A percentile compares a stretch with the other conserved stretches of the same genome.
phyloP scores from a whole-genome alignment of 2,329 filamentous ascomycete genomes.

The Fusarium piperis region DNA sequence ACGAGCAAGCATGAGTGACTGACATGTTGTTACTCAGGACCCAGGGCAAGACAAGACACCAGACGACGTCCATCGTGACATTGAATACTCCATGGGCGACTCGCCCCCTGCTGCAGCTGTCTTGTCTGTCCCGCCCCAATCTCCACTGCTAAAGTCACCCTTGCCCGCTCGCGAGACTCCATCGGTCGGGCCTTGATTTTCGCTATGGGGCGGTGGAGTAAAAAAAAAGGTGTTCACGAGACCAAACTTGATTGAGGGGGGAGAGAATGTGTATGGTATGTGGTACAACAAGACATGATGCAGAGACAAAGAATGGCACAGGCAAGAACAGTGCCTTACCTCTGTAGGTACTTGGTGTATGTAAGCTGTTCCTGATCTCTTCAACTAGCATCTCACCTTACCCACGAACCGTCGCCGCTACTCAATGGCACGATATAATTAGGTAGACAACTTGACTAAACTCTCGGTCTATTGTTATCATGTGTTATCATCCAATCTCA shows the following conservation, averaged over 20 bases:
- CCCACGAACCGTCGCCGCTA: background rate
- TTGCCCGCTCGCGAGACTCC: conserved; percentile 1
- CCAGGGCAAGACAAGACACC: background rate
- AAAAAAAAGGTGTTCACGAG: conserved; percentile 22
- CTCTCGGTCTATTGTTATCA: background rate
- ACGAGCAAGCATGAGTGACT: background rate
- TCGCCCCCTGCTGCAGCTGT: conserved; percentile 13
- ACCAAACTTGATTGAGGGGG: conserved; percentile 13
- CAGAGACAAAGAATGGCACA: too few relatives aligned
- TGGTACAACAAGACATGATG: background rate
- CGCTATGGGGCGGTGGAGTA: conserved; percentile 21
- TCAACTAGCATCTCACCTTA: background rate
- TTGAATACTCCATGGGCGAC: background rate
- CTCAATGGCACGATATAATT: background rate
- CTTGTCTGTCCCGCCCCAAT: conserved; percentile 3
- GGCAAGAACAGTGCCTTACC: too few relatives aligned
- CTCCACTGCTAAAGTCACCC: conserved; percentile 27
- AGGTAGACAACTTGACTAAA: background rate
- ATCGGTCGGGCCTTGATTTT: conserved; percentile 16
- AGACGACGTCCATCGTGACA: conserved; percentile 4
- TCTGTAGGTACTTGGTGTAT: background rate
- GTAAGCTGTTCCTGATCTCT: background rate
- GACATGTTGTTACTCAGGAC: conserved; percentile 2
- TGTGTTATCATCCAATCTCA: background rate
- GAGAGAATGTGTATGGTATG: background rate